Evolutionary conservation across 2,329 filamentous ascomycete species (phyloP).

Genomic region (Scedosporium dehoogii): DNA sequence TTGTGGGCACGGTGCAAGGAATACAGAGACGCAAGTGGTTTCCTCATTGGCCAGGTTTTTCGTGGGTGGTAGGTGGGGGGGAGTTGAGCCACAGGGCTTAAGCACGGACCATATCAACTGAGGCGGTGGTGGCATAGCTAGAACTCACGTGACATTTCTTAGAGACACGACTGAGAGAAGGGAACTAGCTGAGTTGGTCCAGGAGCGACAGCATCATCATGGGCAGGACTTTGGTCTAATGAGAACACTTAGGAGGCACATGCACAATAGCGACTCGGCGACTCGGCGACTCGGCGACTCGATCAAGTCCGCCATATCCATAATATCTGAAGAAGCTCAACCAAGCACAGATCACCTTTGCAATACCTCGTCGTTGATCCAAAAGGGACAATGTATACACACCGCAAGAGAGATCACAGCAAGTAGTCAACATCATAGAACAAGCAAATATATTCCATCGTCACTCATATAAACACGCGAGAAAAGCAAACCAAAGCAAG

Average conservation of each 20-base stretch:
- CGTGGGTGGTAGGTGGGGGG: not conserved
- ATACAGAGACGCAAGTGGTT: not conserved
- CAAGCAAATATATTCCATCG: not conserved
- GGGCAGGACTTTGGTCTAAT: not conserved
- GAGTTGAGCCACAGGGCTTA: constrained; percentile 6
- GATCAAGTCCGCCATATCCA: not conserved
- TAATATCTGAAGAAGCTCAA: too few relatives aligned
- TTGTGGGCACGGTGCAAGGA: not conserved
- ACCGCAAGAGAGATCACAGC: not conserved
- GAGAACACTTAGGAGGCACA: not conserved
- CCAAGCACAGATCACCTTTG: too few relatives aligned
- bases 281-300: too few relatives aligned
- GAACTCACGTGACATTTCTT: not conserved
- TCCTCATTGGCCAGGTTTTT: not conserved
- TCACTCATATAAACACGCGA: not conserved
- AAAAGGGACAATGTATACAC: too few relatives aligned
- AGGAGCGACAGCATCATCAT: not conserved
- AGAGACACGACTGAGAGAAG: too few relatives aligned
- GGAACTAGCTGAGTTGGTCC: not conserved
- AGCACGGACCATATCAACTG: not conserved
- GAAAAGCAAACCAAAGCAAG: not conserved
- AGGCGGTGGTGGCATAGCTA: not conserved
- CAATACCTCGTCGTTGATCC: too few relatives aligned
- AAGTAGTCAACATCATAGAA: not conserved
- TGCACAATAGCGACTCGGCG: not conserved